A percentile compares a stretch with the other conserved stretches of the same genome.
Conservation (phyloP, 148 eudicot genomes). For the Linanthus parryae region DNA sequence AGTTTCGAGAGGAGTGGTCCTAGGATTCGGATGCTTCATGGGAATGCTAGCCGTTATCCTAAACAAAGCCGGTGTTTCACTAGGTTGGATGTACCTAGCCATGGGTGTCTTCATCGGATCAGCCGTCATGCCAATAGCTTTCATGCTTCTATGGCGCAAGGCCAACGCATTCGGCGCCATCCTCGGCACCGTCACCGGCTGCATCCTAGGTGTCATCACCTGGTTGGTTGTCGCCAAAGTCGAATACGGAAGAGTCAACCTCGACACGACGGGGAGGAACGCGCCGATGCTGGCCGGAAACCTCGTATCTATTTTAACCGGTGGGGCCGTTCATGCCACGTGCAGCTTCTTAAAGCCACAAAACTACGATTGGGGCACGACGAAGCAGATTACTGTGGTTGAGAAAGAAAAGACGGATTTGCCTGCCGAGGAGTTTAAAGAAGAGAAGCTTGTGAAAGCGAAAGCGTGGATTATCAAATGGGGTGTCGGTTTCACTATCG, state of each 20-base stretch:
- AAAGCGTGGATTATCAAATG: constrained; percentile 87
- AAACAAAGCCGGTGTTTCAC: constrained; percentile 83
- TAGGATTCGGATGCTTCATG: constrained; percentile 87
- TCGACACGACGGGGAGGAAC: constrained; percentile 84
- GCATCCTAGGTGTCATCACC: constrained; percentile 57
- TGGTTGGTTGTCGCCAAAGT: constrained; percentile 68
- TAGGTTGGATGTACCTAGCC: constrained; percentile 97
- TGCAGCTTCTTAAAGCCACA: constrained; percentile 75
- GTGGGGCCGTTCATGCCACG: constrained; percentile 74
- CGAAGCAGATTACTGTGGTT: constrained; percentile 80
- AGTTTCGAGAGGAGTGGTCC: constrained; percentile 64
- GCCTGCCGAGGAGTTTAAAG: constrained; percentile 65
- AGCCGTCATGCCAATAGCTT: constrained; percentile 92
- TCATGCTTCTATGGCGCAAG: constrained; percentile 88
- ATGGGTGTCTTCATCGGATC: constrained; percentile 93
- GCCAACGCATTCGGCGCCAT: constrained; percentile 85
- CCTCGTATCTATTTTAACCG: constrained; percentile 71
- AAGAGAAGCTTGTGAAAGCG: constrained; percentile 61
- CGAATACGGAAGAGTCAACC: constrained; percentile 70
- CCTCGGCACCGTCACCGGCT: constrained; percentile 54
- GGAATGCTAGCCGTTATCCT: constrained; percentile 83
- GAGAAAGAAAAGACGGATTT: constrained; percentile 67
- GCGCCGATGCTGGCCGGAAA: constrained; percentile 95
- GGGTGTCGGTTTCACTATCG: constrained; percentile 84
- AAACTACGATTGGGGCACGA: constrained; percentile 85